Percentiles rank a stretch among this genome's conserved stretches.
Conservation (phyloP, 176 grass and related monocot species). For the Carex parvula region DNA sequence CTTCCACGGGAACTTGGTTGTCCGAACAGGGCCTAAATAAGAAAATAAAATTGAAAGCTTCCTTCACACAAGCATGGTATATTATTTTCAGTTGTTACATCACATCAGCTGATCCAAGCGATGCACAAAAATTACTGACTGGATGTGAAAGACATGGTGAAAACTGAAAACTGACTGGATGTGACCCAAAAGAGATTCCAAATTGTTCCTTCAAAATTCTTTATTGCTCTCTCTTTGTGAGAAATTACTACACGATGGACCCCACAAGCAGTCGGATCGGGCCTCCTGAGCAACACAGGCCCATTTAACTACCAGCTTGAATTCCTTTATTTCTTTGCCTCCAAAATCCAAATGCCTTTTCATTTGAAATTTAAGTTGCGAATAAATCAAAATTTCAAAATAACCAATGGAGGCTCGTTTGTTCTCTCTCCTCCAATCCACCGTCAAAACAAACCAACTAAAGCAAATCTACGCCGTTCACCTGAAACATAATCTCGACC, state of each 20-base stretch:
- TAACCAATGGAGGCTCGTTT: slow-evolving; percentile 37
- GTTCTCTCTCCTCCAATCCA: slow-evolving; percentile 26
- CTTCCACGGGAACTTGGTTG: too few relatives aligned
- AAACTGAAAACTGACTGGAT: too few relatives aligned
- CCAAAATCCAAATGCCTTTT: background rate
- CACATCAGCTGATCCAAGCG: background rate
- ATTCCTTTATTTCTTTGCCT: background rate
- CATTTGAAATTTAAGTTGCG: background rate
- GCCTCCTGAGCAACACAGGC: too few relatives aligned
- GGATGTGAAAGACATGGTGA: too few relatives aligned
- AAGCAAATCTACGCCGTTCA: slow-evolving; percentile 28
- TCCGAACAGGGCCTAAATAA: too few relatives aligned
- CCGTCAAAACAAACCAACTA: background rate
- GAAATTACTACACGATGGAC: too few relatives aligned
- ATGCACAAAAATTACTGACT: too few relatives aligned
- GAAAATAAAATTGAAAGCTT: background rate
- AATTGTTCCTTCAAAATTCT: too few relatives aligned
- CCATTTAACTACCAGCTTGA: too few relatives aligned
- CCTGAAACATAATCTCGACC: slow-evolving; percentile 47
- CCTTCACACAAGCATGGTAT: background rate
- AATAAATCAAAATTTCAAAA: background rate
- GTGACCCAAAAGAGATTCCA: too few relatives aligned
- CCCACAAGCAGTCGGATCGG: too few relatives aligned
- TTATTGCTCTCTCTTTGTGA: too few relatives aligned
- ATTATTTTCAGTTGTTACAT: background rate